These are phyloP conservation scores for Xylaria flabelliformis DNA, from an alignment of 495 filamentous ascomycete species.

Conservation along the genomic window DNA sequence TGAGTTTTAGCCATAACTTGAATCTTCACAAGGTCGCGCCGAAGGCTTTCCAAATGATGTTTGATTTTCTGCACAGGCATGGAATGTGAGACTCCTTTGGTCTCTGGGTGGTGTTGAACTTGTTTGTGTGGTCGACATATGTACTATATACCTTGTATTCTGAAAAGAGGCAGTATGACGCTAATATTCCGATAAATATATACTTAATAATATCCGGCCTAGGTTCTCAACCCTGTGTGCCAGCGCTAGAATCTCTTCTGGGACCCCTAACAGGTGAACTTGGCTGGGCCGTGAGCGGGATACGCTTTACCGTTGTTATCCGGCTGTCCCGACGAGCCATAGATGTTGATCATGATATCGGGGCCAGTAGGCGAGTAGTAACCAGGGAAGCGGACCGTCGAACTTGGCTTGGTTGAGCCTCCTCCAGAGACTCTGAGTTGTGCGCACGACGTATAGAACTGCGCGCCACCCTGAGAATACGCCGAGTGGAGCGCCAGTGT, in stretches of 20 bases:
- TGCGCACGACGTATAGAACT: conserved; percentile 59
- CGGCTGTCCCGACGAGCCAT: not conserved
- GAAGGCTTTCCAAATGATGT: conserved; percentile 32
- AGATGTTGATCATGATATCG: conserved; percentile 7
- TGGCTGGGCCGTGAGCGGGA: not conserved
- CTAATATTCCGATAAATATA: not conserved
- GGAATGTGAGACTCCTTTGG: not conserved
- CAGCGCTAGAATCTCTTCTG: not conserved
- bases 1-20: conserved; percentile 32
- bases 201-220: not conserved
- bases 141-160: not conserved
- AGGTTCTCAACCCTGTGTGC: not conserved
- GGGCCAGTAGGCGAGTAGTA: not conserved
- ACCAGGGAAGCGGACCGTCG: conserved; percentile 1
- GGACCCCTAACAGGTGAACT: not conserved
- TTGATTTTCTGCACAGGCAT: conserved; percentile 23
- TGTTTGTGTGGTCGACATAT: not conserved
- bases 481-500: conserved; percentile 58
- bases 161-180: not conserved
- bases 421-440: conserved; percentile 31
- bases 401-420: not conserved
- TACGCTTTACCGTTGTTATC: not conserved
- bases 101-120: not conserved
- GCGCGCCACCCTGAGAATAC: conserved; percentile 47
- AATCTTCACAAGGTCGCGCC: conserved; percentile 41